These are phyloP conservation scores for Cerioporus squamosus DNA, from an alignment of 1,284 basidiomycete species.

Conservation along the genomic window DNA sequence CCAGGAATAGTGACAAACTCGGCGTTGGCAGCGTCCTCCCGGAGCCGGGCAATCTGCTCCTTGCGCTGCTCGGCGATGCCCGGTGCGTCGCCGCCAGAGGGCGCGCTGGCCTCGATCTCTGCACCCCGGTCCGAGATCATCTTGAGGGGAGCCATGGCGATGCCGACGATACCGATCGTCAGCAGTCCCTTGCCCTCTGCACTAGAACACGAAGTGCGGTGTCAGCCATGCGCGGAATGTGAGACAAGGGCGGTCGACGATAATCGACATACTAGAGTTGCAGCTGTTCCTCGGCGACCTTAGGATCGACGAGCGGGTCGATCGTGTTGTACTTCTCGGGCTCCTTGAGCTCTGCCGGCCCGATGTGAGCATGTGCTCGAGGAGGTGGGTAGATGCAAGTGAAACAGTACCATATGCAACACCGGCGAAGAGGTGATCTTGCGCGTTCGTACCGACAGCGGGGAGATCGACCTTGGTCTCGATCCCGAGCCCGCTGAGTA, in stretches of 20 bases:
- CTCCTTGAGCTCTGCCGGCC: slow-evolving; percentile 7
- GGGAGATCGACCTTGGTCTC: slow-evolving; percentile 39
- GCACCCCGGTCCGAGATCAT: slow-evolving; percentile 32
- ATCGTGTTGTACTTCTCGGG: slow-evolving; percentile 27
- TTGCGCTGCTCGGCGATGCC: slow-evolving; percentile 36
- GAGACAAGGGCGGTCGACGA: background rate
- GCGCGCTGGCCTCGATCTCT: slow-evolving; percentile 6
- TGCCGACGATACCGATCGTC: slow-evolving; percentile 28
- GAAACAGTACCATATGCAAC: slow-evolving; percentile 25
- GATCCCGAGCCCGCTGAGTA: slow-evolving; percentile 37
- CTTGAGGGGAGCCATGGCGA: slow-evolving; percentile 28
- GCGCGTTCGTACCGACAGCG: slow-evolving; percentile 39
- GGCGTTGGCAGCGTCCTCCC: slow-evolving; percentile 23
- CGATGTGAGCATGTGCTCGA: too few relatives aligned
- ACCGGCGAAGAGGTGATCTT: slow-evolving; percentile 33
- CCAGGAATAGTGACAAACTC: slow-evolving; percentile 31
- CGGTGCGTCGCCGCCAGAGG: background rate
- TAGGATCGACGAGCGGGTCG: slow-evolving; percentile 32
- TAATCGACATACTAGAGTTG: slow-evolving; percentile 35
- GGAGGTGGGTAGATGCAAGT: background rate
- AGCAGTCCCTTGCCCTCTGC: slow-evolving; percentile 29
- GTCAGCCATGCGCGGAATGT: too few relatives aligned
- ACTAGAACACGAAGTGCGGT: slow-evolving; percentile 8
- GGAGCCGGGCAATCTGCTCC: slow-evolving; percentile 33
- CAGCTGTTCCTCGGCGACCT: slow-evolving; percentile 23